Evolutionary conservation across 208 protist species (phyloP).

Genomic region (Lotmaria passim): DNA sequence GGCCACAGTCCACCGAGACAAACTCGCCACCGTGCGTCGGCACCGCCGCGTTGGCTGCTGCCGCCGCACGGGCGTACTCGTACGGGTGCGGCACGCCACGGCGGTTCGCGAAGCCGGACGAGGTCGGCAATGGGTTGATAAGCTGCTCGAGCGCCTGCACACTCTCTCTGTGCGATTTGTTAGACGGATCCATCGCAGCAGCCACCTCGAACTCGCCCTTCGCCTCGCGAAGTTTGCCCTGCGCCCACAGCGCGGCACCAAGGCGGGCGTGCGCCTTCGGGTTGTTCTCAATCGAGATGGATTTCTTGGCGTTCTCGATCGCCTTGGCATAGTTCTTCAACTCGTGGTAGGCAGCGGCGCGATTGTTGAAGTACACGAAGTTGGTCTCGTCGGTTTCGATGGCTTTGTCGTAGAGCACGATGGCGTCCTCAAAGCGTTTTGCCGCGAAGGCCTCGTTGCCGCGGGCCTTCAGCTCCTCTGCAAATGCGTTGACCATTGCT

Average conservation of each 20-base stretch:
- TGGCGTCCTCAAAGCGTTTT: constrained; percentile 81
- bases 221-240: constrained; percentile 56
- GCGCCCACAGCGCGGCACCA: constrained; percentile 63
- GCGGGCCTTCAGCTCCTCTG: constrained; percentile 67
- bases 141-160: constrained; percentile 40
- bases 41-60: constrained; percentile 31
- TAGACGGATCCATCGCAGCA: constrained; percentile 47
- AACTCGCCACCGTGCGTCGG: constrained; percentile 50
- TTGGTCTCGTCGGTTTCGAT: constrained; percentile 74
- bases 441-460: constrained; percentile 84
- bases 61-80: constrained; percentile 40
- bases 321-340: constrained; percentile 80
- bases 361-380: constrained; percentile 88
- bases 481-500: constrained; percentile 35
- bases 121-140: constrained; percentile 31
- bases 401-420: constrained; percentile 78
- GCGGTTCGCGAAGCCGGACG: constrained; percentile 25
- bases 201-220: constrained; percentile 60
- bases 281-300: constrained; percentile 66
- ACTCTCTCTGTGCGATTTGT: constrained; percentile 45
- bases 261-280: constrained; percentile 67
- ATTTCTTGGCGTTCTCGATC: constrained; percentile 63
- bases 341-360: constrained; percentile 78
- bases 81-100: constrained; percentile 43
- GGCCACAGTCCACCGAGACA: constrained; percentile 33